A percentile compares a stretch with the other conserved stretches of the same genome.
Conservation (phyloP, 106 monocot genomes). For the Acorus gramineus region DNA sequence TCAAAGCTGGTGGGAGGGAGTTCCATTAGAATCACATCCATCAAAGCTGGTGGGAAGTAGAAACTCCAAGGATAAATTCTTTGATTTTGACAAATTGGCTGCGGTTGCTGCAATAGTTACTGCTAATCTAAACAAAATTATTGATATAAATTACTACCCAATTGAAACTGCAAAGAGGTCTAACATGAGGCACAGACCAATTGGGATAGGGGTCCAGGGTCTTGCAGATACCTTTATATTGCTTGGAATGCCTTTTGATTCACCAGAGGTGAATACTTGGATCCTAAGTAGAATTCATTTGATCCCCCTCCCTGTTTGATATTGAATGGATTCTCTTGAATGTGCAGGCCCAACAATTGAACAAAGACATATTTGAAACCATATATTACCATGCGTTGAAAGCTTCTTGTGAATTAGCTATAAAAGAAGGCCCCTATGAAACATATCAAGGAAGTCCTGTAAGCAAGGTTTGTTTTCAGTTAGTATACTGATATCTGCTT, state of each 20-base stretch:
- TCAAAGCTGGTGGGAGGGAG: slow-evolving; percentile 31
- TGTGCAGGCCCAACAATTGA: background rate
- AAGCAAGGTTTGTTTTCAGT: background rate
- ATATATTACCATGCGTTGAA: too few species aligned
- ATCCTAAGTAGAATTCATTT: background rate
- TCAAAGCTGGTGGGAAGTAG: background rate
- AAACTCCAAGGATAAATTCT: slow-evolving; percentile 70
- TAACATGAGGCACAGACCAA: slow-evolving; percentile 28
- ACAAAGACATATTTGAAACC: too few species aligned
- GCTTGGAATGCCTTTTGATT: slow-evolving; percentile 97
- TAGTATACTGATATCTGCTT: too few species aligned
- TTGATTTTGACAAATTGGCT: slow-evolving; percentile 91
- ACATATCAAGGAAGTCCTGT: too few species aligned
- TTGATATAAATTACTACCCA: slow-evolving; percentile 15
- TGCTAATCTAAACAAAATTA: slow-evolving; percentile 18
- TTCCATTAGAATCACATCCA: slow-evolving; percentile 44
- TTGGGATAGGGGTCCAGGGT: slow-evolving; percentile 95
- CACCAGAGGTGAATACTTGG: slow-evolving; percentile 49
- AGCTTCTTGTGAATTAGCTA: too few species aligned
- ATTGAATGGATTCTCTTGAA: background rate
- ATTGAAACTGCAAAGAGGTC: slow-evolving; percentile 10
- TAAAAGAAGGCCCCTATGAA: too few species aligned
- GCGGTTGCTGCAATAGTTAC: slow-evolving; percentile 48
- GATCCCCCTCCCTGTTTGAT: background rate
- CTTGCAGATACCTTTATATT: slow-evolving; percentile 92